Conservation (phyloP, 495 filamentous ascomycete genomes). For the Filosporella fistucella region DNA sequence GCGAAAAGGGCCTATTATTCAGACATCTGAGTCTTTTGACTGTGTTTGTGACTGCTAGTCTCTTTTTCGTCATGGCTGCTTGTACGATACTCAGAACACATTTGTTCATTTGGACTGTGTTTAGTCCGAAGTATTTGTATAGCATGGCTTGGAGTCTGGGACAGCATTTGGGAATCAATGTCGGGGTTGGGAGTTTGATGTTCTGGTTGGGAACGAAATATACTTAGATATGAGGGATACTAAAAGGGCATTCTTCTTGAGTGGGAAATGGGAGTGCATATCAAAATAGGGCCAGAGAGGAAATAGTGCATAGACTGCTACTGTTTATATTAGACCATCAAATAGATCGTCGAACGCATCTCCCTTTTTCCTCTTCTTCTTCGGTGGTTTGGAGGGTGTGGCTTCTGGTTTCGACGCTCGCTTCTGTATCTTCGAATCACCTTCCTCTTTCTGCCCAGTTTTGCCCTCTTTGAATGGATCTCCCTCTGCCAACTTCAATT, state of each 20-base stretch:
- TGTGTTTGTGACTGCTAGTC: conserved; percentile 53
- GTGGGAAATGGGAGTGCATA: background rate
- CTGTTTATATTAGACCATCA: conserved; percentile 38
- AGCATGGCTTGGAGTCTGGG: conserved; percentile 79
- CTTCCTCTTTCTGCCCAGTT: background rate
- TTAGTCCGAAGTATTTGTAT: conserved; percentile 94
- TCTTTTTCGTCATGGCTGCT: conserved; percentile 77
- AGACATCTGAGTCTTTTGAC: conserved; percentile 59
- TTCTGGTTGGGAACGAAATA: conserved; percentile 42
- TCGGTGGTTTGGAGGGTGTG: conserved; percentile 17
- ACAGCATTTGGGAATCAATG: conserved; percentile 72
- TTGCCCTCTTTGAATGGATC: background rate
- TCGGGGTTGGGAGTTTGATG: conserved; percentile 50
- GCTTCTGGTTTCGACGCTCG: background rate
- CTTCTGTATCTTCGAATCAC: conserved; percentile 5
- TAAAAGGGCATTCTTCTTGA: too few species aligned
- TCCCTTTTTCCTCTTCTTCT: conserved; percentile 43
- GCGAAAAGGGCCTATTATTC: conserved; percentile 23
- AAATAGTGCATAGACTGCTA: background rate
- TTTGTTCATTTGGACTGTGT: conserved; percentile 98
- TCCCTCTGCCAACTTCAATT: background rate
- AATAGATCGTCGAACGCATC: conserved; percentile 65
- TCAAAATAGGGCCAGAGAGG: background rate
- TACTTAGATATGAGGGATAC: conserved; percentile 9
- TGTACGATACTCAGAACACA: conserved; percentile 82